phyloP scores from a whole-genome alignment of 1,139 yeast species.

The Debaryomyces singareniensis region DNA sequence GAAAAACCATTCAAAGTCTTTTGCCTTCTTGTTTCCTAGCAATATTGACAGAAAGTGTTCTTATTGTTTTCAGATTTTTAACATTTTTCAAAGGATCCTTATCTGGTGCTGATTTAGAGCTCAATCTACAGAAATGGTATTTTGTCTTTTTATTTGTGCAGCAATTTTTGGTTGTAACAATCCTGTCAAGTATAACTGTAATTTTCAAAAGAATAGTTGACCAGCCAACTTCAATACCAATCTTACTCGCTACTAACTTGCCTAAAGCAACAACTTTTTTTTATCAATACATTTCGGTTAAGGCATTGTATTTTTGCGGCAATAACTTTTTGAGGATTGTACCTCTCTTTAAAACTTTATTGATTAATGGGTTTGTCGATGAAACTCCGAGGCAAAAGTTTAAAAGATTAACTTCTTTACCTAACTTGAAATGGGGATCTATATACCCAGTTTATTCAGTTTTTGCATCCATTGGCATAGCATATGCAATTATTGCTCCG shows the following conservation, averaged over 20 bases:
- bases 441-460: slow-evolving; percentile 70
- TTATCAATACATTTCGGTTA: slow-evolving; percentile 63
- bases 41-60: slow-evolving; percentile 49
- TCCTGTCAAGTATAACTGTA: slow-evolving; percentile 73
- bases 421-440: slow-evolving; percentile 66
- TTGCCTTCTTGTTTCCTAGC: slow-evolving; percentile 58
- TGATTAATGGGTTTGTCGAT: slow-evolving; percentile 34
- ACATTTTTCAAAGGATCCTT: slow-evolving; percentile 44
- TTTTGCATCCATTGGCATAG: slow-evolving; percentile 68
- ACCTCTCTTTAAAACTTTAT: slow-evolving; percentile 33
- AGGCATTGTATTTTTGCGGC: slow-evolving; percentile 71
- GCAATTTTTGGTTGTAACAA: slow-evolving; percentile 75
- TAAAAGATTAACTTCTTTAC: slow-evolving; percentile 34
- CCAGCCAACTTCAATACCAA: slow-evolving; percentile 68
- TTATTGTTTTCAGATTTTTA: slow-evolving; percentile 43
- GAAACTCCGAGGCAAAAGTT: slow-evolving; percentile 58
- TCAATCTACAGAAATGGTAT: slow-evolving; percentile 62
- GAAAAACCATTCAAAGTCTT: slow-evolving; percentile 49
- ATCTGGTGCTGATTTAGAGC: slow-evolving; percentile 52
- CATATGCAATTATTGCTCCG: slow-evolving; percentile 76
- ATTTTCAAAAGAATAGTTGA: slow-evolving; percentile 59
- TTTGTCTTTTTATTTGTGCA: slow-evolving; percentile 70
- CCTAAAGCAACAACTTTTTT: slow-evolving; percentile 83
- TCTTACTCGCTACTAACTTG: slow-evolving; percentile 62
- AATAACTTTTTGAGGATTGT: slow-evolving; percentile 54